These are phyloP conservation scores for Hanseniaspora pseudoguilliermondii DNA, from an alignment of 805 yeast species.

Conservation along the genomic window DNA sequence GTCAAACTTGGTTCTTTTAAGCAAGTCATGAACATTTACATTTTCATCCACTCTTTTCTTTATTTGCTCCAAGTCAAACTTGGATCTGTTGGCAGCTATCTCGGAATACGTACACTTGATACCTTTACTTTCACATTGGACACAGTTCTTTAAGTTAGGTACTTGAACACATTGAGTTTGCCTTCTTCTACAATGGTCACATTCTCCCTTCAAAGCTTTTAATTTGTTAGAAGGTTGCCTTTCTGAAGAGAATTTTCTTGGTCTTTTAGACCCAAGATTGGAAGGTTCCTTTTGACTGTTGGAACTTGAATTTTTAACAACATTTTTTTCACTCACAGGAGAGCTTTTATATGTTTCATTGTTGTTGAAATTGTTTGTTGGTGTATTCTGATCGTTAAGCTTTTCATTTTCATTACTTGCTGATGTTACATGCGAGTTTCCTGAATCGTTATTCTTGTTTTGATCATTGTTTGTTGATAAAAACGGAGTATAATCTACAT, in stretches of 20 bases:
- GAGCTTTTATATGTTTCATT: constrained; percentile 9
- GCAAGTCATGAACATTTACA: constrained; percentile 18
- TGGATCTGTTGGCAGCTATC: constrained; percentile 33
- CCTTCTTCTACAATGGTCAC: constrained; percentile 74
- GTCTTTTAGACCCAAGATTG: constrained; percentile 16
- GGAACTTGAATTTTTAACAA: constrained; percentile 13
- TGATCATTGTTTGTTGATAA: constrained; percentile 7
- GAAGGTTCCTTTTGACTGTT: constrained; percentile 7
- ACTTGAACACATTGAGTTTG: constrained; percentile 66
- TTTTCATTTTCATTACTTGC: constrained; percentile 5
- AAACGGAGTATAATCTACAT: constrained; percentile 10
- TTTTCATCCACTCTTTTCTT: constrained; percentile 21
- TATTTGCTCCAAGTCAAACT: constrained; percentile 26
- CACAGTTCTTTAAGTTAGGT: constrained; percentile 52
- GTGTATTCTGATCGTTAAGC: background rate
- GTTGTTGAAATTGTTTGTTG: background rate
- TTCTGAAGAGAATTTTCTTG: constrained; percentile 24
- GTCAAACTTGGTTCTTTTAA: constrained; percentile 18
- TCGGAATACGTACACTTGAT: constrained; percentile 65
- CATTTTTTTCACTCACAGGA: background rate
- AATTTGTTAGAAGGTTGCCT: constrained; percentile 14
- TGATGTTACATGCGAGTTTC: background rate
- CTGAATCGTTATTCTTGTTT: constrained; percentile 5
- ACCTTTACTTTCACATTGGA: constrained; percentile 63
- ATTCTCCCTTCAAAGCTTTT: constrained; percentile 32